Conservation (phyloP, 805 yeast species). For the Monosporozyma aquatica region DNA sequence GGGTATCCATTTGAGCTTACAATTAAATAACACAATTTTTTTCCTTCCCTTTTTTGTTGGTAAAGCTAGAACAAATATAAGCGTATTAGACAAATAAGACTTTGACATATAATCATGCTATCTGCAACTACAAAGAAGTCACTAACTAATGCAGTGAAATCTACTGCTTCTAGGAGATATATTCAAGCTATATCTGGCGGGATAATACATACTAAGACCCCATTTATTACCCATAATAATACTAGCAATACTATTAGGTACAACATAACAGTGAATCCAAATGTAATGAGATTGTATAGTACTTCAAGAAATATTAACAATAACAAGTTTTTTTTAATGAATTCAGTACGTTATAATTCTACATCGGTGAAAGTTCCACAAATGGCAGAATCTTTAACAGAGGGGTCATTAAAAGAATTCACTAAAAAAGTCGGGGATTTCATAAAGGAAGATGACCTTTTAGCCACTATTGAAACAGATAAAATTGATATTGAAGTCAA, state of each 20-base stretch:
- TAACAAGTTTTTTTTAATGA: not conserved
- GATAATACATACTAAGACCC: not conserved
- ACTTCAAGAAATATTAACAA: not conserved
- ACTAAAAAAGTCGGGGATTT: constrained; percentile 77
- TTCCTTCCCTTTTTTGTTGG: too few species aligned
- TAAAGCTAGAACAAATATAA: too few species aligned
- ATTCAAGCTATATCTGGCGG: not conserved
- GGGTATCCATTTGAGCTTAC: too few species aligned
- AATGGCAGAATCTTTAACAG: constrained; percentile 97
- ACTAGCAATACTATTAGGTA: not conserved
- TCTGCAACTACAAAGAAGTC: constrained; percentile 4
- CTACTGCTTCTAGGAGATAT: not conserved
- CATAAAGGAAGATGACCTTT: constrained; percentile 75
- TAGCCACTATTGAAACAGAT: constrained; percentile 97
- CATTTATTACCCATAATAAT: not conserved
- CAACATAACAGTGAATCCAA: not conserved
- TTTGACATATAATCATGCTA: constrained; percentile 1
- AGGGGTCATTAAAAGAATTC: constrained; percentile 77
- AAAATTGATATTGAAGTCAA: constrained; percentile 96
- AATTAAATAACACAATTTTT: too few species aligned
- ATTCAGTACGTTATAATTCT: constrained; percentile 28
- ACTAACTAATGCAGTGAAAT: not conserved
- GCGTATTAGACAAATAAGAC: too few species aligned
- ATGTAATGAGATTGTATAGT: too few species aligned
- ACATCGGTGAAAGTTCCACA: constrained; percentile 82